These are phyloP conservation scores for Onygenales sp. DNA, from an alignment of 2,329 filamentous ascomycete genomes.

Conservation along the genomic window DNA sequence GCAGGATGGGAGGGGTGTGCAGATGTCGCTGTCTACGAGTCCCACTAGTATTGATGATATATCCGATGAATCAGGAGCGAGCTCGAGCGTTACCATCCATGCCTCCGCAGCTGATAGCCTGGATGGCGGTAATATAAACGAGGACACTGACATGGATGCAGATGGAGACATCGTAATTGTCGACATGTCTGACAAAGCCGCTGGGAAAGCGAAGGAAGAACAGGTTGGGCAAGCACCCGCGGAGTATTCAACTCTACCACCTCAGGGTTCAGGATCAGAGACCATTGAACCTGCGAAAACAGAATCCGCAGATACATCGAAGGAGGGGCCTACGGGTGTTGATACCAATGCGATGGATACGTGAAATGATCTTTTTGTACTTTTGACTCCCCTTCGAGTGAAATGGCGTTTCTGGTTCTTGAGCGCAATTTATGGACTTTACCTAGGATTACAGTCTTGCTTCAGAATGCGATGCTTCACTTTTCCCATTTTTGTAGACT, in stretches of 20 bases:
- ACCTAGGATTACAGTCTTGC: no score
- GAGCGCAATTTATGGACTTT: no score
- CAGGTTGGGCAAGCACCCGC: background rate
- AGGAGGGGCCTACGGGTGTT: background rate
- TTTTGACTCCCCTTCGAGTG: background rate
- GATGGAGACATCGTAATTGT: slow-evolving; percentile 32
- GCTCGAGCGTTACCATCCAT: slow-evolving; percentile 9
- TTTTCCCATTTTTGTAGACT: background rate
- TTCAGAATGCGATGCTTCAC: background rate
- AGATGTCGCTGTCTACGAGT: slow-evolving; percentile 25
- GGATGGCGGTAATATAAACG: slow-evolving; percentile 7
- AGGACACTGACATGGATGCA: slow-evolving; percentile 17
- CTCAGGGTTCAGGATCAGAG: background rate
- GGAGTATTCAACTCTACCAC: background rate
- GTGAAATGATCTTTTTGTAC: background rate
- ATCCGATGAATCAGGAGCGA: slow-evolving; percentile 9
- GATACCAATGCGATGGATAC: background rate
- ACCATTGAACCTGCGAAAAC: background rate
- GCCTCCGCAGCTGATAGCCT: slow-evolving; percentile 4
- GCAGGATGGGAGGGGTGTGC: slow-evolving; percentile 46
- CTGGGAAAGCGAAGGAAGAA: background rate
- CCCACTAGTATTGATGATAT: slow-evolving; percentile 12
- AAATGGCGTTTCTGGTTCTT: background rate
- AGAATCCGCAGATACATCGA: background rate
- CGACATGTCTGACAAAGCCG: slow-evolving; percentile 13